These are phyloP conservation scores for Eimeria sp. DNA, from an alignment of 169 alveolate species.

Conservation along the genomic window DNA sequence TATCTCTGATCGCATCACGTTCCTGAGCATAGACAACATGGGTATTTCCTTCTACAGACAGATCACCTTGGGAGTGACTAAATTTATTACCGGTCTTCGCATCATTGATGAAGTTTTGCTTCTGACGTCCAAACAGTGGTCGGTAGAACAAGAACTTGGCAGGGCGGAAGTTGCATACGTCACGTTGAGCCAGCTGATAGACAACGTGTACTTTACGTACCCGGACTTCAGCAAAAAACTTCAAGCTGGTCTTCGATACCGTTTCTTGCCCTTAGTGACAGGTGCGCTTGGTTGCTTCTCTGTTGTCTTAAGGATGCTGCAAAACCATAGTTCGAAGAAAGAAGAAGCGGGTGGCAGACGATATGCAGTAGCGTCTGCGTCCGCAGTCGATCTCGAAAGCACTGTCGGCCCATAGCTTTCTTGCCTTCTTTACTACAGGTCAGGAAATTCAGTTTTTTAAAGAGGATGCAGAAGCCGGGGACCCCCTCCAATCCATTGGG, in stretches of 20 bases:
- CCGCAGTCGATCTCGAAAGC: background rate
- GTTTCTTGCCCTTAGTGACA: conserved; percentile 70
- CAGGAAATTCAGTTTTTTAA: conserved; percentile 72
- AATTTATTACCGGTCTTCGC: conserved; percentile 66
- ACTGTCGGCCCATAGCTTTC: background rate
- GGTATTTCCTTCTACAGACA: conserved; percentile 58
- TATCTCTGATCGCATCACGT: conserved; percentile 73
- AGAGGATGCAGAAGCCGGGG: conserved; percentile 71
- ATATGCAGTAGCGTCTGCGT: background rate
- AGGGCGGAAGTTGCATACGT: conserved; percentile 41
- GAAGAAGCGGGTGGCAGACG: background rate
- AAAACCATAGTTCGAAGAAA: background rate
- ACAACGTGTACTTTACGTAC: conserved; percentile 75
- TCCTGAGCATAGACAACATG: conserved; percentile 33
- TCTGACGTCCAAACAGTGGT: conserved; percentile 68
- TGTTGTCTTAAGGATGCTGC: background rate
- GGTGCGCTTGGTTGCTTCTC: conserved; percentile 9
- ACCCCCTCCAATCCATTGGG: conserved; percentile 53
- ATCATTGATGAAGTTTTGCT: conserved; percentile 45
- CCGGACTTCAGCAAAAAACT: conserved; percentile 80
- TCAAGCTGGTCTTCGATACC: conserved; percentile 79
- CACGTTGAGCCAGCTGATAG: conserved; percentile 63
- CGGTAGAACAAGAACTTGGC: conserved; percentile 42
- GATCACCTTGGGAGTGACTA: conserved; percentile 55
- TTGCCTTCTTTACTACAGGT: background rate